A percentile compares a stretch with the other conserved stretches of the same genome.
These are phyloP conservation scores for Fusarium guadeloupense DNA, from an alignment of 2,329 filamentous ascomycete species.

Conservation along the genomic window DNA sequence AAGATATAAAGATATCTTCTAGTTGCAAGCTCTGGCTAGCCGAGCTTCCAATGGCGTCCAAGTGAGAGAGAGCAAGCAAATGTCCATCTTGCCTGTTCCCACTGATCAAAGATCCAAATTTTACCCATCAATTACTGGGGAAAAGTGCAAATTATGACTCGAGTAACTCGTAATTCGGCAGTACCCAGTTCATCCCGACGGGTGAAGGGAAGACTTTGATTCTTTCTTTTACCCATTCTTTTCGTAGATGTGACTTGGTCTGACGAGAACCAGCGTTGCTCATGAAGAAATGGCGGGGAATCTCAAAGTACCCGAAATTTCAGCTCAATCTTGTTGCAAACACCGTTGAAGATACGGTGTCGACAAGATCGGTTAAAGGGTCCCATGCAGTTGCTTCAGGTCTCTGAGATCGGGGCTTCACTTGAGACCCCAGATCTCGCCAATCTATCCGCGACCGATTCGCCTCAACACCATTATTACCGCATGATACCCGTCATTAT, in stretches of 20 bases:
- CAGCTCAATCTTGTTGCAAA: constrained; percentile 1
- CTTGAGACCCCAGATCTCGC: constrained; percentile 21
- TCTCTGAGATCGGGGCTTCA: background rate
- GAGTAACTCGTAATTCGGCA: background rate
- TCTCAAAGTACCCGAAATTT: background rate
- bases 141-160: background rate
- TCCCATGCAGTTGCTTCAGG: background rate
- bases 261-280: background rate
- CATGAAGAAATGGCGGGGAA: background rate
- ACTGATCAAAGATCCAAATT: background rate
- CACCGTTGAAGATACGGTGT: background rate
- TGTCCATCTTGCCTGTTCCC: background rate
- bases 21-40: too few relatives aligned
- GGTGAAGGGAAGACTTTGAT: background rate
- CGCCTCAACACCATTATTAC: constrained; percentile 2
- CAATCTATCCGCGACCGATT: constrained; percentile 25
- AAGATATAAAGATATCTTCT: too few relatives aligned
- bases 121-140: background rate
- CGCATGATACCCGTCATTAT: background rate
- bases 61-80: too few relatives aligned
- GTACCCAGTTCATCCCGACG: background rate
- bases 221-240: background rate
- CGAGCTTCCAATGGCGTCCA: too few relatives aligned
- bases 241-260: background rate
- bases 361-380: background rate